Percentiles rank a stretch among this genome's conserved stretches.
These are phyloP conservation scores for Penicillium sp. DNA, from an alignment of 2,329 filamentous ascomycete species.

Conservation along the genomic window DNA sequence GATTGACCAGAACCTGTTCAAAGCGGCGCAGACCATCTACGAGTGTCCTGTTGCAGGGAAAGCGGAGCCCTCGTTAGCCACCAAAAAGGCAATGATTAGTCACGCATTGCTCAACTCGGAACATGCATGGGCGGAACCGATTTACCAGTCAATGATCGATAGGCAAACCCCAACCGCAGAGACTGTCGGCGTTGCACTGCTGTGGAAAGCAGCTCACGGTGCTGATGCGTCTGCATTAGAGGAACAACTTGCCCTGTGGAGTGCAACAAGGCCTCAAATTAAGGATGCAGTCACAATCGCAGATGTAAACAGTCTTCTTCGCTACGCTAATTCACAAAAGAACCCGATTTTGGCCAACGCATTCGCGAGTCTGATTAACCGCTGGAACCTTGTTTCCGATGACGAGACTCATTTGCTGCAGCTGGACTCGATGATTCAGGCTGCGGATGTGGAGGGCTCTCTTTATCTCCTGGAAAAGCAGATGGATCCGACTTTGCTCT, in stretches of 20 bases:
- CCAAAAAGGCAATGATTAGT: conserved; percentile 52
- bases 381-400: conserved; percentile 61
- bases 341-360: conserved; percentile 69
- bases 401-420: conserved; percentile 66
- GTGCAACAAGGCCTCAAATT: conserved; percentile 40
- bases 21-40: conserved; percentile 65
- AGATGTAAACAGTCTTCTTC: conserved; percentile 72
- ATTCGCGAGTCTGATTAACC: conserved; percentile 61
- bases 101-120: conserved; percentile 57
- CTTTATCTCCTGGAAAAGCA: conserved; percentile 50
- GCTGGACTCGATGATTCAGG: conserved; percentile 68
- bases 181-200: conserved; percentile 66
- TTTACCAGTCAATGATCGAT: conserved; percentile 49
- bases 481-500: conserved; percentile 47
- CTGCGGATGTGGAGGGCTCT: conserved; percentile 61
- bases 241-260: conserved; percentile 65
- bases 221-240: conserved; percentile 66
- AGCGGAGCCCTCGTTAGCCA: conserved; percentile 39
- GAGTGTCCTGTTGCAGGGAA: conserved; percentile 45
- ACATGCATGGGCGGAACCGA: conserved; percentile 55
- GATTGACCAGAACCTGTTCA: conserved; percentile 50
- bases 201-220: conserved; percentile 68
- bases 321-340: conserved; percentile 62
- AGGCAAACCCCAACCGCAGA: conserved; percentile 49
- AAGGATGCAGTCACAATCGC: conserved; percentile 55